Evolutionary conservation across 768 basidiomycete genomes (phyloP), one percentile per base, ranked within the genome.

Genomic region (Tulasnella sp.): DNA sequence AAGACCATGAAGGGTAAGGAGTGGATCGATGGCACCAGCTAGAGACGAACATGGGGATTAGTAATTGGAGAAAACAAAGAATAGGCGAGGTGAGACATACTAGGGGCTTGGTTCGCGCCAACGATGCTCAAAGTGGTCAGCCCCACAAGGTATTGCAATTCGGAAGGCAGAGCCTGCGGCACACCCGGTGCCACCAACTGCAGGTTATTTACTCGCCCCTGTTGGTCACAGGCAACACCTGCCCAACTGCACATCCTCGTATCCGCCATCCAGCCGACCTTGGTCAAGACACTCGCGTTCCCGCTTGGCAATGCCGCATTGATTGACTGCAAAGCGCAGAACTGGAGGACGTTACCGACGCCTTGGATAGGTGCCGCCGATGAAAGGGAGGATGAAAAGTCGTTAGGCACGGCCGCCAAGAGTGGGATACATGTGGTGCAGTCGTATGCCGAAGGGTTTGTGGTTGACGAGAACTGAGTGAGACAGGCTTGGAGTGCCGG

Each of bases 151-250:
- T 67, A 68, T 41, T 72, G 73, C n/a, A 80, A 64, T 58, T 76
- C 74, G 8, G 66, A 66, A 0, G 78, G 78, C 1, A 80, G 63
- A 2, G 68, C 67, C 17, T 73, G 70, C n/a, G 79, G 78, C 9
- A 80, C 72, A 5, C 72, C 77, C 7, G 78, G 78, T 62, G 74
- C 78, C 0, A 71, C 72, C 26, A 80, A 68, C 61, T 69, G 69
- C 78, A 80, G 60, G 7, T 72, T 72, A 15, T 70, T 66, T 2
- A 79, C 72, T 27, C 67, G 64, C 3, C 77, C 77, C 23, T 69
- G 67, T 3, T 69, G 65, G 64, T 75, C 72, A 62, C 78, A 80
- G 27, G 63, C 65, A 3, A 80, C 73, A 2, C 79, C 79, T 5
- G 63, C 68, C 78, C 78, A 80, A 1, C 71, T 67, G 63, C 78